phyloP scores from a whole-genome alignment of 2,329 filamentous ascomycete species.

The Ophiocordyceps camponoti-floridani region DNA sequence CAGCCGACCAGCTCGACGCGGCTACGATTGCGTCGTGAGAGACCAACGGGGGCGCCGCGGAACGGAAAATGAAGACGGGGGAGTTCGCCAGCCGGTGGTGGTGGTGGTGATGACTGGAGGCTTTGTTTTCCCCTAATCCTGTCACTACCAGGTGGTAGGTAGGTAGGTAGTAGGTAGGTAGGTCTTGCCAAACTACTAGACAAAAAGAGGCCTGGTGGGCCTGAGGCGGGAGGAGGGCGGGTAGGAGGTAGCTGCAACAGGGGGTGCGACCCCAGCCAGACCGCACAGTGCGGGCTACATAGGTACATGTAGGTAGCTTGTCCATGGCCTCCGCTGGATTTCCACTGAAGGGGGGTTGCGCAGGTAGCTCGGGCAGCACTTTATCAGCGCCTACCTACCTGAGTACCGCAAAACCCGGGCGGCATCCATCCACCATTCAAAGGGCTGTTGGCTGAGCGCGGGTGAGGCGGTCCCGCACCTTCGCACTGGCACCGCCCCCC shows the following conservation, averaged over 20 bases:
- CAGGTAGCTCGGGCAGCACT: too few relatives aligned
- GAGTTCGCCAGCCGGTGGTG: constrained; percentile 11
- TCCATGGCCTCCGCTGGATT: too few relatives aligned
- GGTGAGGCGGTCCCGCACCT: neutral
- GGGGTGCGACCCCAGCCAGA: neutral
- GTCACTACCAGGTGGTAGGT: constrained; percentile 10
- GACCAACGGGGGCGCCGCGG: constrained; percentile 13
- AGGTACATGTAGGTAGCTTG: too few relatives aligned
- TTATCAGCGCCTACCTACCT: too few relatives aligned
- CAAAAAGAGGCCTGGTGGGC: constrained; percentile 11
- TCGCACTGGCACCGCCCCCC: neutral
- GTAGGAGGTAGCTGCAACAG: constrained; percentile 1
- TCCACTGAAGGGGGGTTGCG: too few relatives aligned
- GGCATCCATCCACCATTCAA: too few relatives aligned
- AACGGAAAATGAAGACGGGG: constrained; percentile 6
- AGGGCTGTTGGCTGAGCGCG: too few relatives aligned
- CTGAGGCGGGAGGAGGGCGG: constrained; percentile 3
- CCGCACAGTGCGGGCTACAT: constrained; percentile 1
- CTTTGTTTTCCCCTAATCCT: constrained; percentile 22
- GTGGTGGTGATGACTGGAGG: constrained; percentile 14
- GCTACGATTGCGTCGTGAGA: constrained; percentile 21
- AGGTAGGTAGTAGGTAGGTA: too few relatives aligned
- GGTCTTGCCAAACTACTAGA: constrained; percentile 10
- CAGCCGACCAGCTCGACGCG: constrained; percentile 18
- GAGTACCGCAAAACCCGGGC: too few relatives aligned